Conservation (phyloP, 225 moss, liverwort and hornwort species). For the Ulota crispa region DNA sequence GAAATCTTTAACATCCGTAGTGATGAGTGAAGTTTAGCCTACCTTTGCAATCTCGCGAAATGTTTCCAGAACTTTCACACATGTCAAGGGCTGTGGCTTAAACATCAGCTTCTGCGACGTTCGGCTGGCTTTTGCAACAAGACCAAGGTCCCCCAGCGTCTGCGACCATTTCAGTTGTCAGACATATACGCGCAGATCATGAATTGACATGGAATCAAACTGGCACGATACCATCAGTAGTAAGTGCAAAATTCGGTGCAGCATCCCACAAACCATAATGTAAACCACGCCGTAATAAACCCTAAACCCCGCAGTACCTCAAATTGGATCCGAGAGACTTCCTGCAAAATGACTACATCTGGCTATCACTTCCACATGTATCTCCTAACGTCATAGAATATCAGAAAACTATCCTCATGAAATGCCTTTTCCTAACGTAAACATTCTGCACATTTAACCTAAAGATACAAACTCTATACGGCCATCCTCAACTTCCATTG, state of each 20-base stretch:
- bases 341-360: background rate
- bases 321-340: background rate
- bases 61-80: slow-evolving; percentile 85
- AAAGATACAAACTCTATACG: too few relatives aligned
- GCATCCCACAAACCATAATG: background rate
- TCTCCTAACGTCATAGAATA: too few relatives aligned
- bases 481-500: background rate
- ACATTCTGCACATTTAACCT: too few relatives aligned
- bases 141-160: slow-evolving; percentile 90
- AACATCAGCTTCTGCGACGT: slow-evolving; percentile 92
- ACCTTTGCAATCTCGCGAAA: slow-evolving; percentile 96
- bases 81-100: slow-evolving; percentile 77
- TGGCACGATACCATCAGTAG: background rate
- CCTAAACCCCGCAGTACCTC: background rate
- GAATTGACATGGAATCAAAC: background rate
- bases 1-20: slow-evolving; percentile 19
- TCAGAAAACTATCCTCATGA: too few relatives aligned
- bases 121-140: slow-evolving; percentile 94
- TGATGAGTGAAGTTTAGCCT: slow-evolving; percentile 12
- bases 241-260: background rate
- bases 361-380: background rate
- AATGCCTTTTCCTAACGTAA: too few relatives aligned
- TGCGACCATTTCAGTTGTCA: slow-evolving; percentile 53
- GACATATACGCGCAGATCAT: slow-evolving; percentile 7
- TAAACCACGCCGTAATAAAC: background rate